Base-by-base conservation (phyloP, 768 basidiomycete species). In the Sporobolomyces phaffii region DNA sequence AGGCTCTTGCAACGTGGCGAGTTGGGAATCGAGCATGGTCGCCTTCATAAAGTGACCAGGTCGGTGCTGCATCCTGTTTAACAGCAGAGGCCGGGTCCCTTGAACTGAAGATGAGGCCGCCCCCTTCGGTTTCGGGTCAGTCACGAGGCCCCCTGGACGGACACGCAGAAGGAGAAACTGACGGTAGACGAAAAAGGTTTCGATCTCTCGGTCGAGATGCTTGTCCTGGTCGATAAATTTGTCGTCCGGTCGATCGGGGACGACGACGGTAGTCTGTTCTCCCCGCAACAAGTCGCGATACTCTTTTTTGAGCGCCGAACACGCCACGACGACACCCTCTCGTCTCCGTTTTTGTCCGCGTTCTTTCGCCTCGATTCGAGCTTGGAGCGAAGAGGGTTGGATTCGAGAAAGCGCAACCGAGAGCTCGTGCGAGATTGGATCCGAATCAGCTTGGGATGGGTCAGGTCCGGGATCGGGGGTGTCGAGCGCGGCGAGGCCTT, bases 281-380 rank as follows among this genome's bases (percentile, higher is more conserved):
- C 89, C 91, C 13, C 93, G 82, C 63, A 97, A 78, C 51, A 91
- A 83, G 65, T 88, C 86, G 8, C 94, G 86, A 76, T 97, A 97
- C 68, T 81, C 81, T 72, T 75, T 81, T 78, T 88, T 92, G 76
- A 97, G 78, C 68, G 91, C 85, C 26, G 91, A 94, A 78, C 91
- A 93, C 41, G 86, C 88, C 43, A 91, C 83, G 45, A 97, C 84
- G n/a, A 89, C 83, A 2, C 88, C 89, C 14, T 68, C 68, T 31
- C 71, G 51, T 56, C 66, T 53, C 13, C 71, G 64, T 50, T 56
- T 59, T 60, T 70, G 63, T 36, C 36, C 66, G 22, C 44, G 24
- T 26, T 60, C 62, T 33, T 54, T 69, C 8, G n/a, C 66, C 36
- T 14, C 33, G 15, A 26, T 24, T n/a, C 50, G 61, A 20, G 52